Evolutionary conservation across 2,329 filamentous ascomycete species (phyloP), one percentile per base, ranked within the genome.

Genomic region (Fusarium bactridioides): DNA sequence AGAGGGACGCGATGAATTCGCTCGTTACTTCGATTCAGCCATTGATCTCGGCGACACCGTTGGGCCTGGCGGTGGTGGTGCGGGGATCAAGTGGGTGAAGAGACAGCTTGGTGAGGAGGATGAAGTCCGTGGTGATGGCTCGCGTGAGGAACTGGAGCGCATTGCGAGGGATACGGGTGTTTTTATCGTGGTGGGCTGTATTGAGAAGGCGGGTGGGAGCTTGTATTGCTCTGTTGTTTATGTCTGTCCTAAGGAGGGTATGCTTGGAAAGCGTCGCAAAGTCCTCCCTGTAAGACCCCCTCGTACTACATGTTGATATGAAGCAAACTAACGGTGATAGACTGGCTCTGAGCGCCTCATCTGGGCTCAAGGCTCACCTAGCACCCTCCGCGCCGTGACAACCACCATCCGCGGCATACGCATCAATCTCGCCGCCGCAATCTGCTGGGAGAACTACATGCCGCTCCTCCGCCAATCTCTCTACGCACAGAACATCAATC

Each of bases 401-500:
- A 94, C 94, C 3, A 89, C 86, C 29, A 94, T 98, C 79, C 91
- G 92, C 68, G 94, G 94, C 55, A 89, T 94, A 5, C 90, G 90
- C 71, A 83, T 98, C 67, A 95, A 93, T 63, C 88, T 98, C 67
- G 95, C 92, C 0, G 91, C 93, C 7, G 95, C 94, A 7, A 97
- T 98, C 74, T 97, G 95, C 85, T 98, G 95, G 95, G 95, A 98
- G 81, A 97, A 93, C 81, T 97, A 95, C 83, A 98, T 97, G 94
- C 95, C 95, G 0, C 84, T 98, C 23, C 85, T 98, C 12, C 89
- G 95, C 23, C 93, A 97, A 79, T 88, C 90, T 21, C 86, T 98
- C 41, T 98, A 98, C 81, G 88, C 90, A 5, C 95, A 98, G 81
- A 97, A 97, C 78, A 90, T 98, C 77, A 97, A 97, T 80, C 83